Conservation (phyloP, 2,329 filamentous ascomycete species). For the Aspergillus puulaauensis region DNA sequence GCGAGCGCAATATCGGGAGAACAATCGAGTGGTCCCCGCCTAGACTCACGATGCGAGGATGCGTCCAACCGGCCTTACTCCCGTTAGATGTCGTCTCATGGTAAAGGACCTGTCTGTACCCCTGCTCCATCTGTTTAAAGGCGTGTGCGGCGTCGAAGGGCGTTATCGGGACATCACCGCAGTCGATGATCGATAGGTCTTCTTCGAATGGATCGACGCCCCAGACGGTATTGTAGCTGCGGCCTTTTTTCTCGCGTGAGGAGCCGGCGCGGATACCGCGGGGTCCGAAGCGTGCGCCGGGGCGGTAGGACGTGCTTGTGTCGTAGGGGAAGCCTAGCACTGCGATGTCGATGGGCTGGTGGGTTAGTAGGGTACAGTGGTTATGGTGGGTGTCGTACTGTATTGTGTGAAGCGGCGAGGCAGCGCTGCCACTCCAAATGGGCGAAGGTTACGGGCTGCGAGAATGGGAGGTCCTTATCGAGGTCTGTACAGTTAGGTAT, state of each 20-base stretch:
- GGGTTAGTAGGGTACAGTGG: background rate
- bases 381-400: background rate
- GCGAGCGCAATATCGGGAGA: conserved; percentile 24
- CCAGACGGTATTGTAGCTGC: conserved; percentile 30
- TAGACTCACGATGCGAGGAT: conserved; percentile 20
- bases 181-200: conserved; percentile 25
- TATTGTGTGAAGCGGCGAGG: background rate
- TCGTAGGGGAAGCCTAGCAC: conserved; percentile 36
- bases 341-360: conserved; percentile 24
- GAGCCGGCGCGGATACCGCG: conserved; percentile 31
- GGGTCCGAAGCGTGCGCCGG: conserved; percentile 33
- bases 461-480: background rate
- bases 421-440: background rate
- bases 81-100: conserved; percentile 14
- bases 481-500: background rate
- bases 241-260: conserved; percentile 28
- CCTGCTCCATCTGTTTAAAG: conserved; percentile 28
- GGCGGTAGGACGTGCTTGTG: conserved; percentile 31
- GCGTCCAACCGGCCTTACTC: conserved; percentile 7
- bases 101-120: conserved; percentile 17
- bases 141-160: conserved; percentile 26
- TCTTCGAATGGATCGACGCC: conserved; percentile 26
- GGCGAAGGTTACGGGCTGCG: background rate
- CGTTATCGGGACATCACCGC: conserved; percentile 29
- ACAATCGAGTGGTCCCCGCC: conserved; percentile 28